These are phyloP conservation scores for Panaeolus cyanescens DNA, from an alignment of 768 basidiomycete species.

Conservation along the genomic window DNA sequence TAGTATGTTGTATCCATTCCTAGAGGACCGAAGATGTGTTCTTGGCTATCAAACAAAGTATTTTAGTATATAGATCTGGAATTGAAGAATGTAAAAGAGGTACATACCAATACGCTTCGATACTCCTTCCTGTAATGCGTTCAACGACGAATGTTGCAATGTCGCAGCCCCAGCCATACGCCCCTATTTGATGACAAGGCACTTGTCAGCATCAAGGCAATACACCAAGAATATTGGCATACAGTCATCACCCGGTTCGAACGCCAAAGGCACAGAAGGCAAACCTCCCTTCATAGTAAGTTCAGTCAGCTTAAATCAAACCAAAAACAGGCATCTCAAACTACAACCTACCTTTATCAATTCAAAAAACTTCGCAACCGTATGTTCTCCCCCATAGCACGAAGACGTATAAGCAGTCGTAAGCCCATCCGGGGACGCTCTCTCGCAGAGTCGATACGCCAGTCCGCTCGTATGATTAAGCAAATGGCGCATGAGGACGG, in stretches of 20 bases:
- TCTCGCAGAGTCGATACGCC: background rate
- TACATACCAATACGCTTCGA: slow-evolving; percentile 18
- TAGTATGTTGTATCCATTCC: slow-evolving; percentile 29
- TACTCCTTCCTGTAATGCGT: background rate
- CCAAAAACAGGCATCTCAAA: background rate
- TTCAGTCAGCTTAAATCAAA: no score
- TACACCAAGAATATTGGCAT: background rate
- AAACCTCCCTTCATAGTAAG: background rate
- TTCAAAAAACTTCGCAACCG: background rate
- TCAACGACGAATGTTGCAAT: background rate
- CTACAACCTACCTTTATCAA: background rate
- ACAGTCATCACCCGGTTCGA: slow-evolving; percentile 32
- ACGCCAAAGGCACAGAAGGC: slow-evolving; percentile 16
- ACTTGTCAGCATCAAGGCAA: background rate
- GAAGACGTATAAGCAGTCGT: background rate
- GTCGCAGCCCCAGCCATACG: background rate
- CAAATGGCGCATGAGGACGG: background rate
- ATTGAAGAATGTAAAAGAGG: slow-evolving; percentile 20
- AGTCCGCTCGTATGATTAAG: background rate
- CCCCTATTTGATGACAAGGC: background rate
- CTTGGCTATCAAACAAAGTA: background rate
- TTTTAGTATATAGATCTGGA: slow-evolving; percentile 22
- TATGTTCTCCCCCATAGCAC: background rate
- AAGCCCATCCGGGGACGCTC: background rate
- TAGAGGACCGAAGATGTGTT: slow-evolving; percentile 32